Conservation (phyloP, 768 basidiomycete species). For the Pleurotus giganteus region DNA sequence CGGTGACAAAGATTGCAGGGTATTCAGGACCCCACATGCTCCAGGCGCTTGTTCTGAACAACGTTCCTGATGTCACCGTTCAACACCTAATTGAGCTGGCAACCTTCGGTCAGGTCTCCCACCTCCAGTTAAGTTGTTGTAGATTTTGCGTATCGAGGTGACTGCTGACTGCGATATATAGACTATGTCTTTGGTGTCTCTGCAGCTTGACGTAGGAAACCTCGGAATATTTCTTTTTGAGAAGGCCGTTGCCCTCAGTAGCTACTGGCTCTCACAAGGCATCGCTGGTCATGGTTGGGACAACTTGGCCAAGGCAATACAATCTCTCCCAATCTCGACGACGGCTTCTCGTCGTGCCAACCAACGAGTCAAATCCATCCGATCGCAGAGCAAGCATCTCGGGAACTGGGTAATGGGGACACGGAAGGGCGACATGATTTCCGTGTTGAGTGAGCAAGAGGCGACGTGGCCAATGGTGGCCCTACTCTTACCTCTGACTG, state of each 20-base stretch:
- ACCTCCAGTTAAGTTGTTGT: too few species aligned
- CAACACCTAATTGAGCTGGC: too few species aligned
- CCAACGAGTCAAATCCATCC: neutral
- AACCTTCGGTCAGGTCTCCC: too few species aligned
- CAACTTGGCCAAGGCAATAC: neutral
- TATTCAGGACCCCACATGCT: too few species aligned
- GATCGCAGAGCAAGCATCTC: neutral
- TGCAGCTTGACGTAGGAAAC: neutral
- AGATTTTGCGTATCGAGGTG: too few species aligned
- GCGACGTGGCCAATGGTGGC: neutral
- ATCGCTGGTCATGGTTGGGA: neutral
- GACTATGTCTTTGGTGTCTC: neutral
- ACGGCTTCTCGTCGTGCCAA: neutral
- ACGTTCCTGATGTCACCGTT: too few species aligned
- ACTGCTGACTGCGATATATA: too few species aligned
- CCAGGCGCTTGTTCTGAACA: too few species aligned
- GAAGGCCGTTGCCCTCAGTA: neutral
- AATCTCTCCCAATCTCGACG: neutral
- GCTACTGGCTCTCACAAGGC: neutral
- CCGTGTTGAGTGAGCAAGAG: neutral
- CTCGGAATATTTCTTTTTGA: neutral
- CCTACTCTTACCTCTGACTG: neutral
- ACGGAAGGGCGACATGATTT: neutral
- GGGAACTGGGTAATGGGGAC: neutral
- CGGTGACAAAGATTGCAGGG: too few species aligned